Evolutionary conservation across 73 alveolate genomes (phyloP), one percentile per base, ranked within the genome.

Genomic region (Stentor coeruleus): DNA sequence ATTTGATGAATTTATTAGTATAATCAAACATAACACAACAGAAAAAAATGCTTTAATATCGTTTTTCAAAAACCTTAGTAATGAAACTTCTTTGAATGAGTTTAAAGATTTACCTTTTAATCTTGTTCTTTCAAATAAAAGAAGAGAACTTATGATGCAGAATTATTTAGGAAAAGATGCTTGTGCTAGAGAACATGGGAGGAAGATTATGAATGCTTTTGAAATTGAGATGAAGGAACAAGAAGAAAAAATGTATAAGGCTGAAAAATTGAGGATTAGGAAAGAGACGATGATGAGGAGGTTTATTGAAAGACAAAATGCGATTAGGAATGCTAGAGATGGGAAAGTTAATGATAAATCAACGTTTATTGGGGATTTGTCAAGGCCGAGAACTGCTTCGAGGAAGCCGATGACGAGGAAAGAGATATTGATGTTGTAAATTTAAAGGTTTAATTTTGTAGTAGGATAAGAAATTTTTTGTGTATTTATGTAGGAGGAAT

Each of bases 121-220:
- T n/a, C 38, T 75, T 1, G 1, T 75, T 75, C 14, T 75, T 31
- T 75, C 83, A 6, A 75, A 37, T 75, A 39, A 35, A 2, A 75
- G 83, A 75, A 0, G 83, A 33, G 72, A 75, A 40, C 26, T 37
- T n/a, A 75, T 75, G 72, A 1, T 75, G 83, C 74, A 75, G 31
- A 33, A 38, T n/a, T 39, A 39, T 37, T 6, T 75, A 14, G 83
- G 38, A n/a, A 75, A 15, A 39, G 39, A 15, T 20, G 20, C 14
- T 30, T 20, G 80, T 20, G 72, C 6, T 14, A 75, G 38, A 3
- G 72, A 75, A 75, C 15, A 75, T 2, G 83, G 72, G 2, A 6
- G 6, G 6, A 40, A 35, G 66, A 75, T 75, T 38, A 26, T 75
- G 38, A 75, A 15, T 0, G 83, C 83, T n/a, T 75, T 75, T 75